Evolutionary conservation across 345 rosid genomes (phyloP).

Genomic region (Pistacia integerrima): DNA sequence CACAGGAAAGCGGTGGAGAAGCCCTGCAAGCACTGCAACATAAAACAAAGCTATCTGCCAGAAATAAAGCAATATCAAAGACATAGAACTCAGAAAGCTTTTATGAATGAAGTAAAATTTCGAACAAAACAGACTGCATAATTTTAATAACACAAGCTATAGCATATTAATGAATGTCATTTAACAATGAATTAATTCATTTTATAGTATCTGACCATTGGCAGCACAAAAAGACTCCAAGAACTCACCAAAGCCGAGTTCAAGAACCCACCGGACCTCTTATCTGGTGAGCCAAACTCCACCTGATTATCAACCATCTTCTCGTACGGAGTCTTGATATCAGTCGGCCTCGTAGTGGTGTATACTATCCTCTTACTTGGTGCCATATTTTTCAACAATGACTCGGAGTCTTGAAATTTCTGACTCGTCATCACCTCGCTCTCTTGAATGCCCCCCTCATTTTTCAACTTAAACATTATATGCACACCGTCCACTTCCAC

Average conservation of each 20-base stretch:
- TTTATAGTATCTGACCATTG: no score
- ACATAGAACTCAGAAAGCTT: conserved; percentile 3
- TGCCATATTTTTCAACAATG: conserved; percentile 51
- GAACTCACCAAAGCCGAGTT: conserved; percentile 77
- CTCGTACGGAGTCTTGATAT: conserved; percentile 89
- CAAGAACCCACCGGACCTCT: conserved; percentile 75
- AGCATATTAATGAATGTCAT: not conserved
- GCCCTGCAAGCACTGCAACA: conserved; percentile 78
- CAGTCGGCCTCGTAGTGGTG: conserved; percentile 77
- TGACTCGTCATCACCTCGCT: conserved; percentile 36
- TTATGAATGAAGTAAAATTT: not conserved
- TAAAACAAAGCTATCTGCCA: conserved; percentile 82
- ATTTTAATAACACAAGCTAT: not conserved
- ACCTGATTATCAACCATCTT: conserved; percentile 92
- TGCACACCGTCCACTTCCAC: conserved; percentile 92
- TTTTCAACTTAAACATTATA: conserved; percentile 77
- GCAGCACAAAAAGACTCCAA: not conserved
- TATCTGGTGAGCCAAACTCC: conserved; percentile 90
- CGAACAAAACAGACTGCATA: no score
- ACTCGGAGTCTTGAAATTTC: conserved; percentile 64
- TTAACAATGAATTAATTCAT: not conserved
- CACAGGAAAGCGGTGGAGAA: conserved; percentile 74
- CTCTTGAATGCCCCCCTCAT: conserved; percentile 47
- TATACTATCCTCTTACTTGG: conserved; percentile 71
- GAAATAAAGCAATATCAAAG: conserved; percentile 19